Conservation (phyloP, 345 rosid species). For the Populus deltoides region DNA sequence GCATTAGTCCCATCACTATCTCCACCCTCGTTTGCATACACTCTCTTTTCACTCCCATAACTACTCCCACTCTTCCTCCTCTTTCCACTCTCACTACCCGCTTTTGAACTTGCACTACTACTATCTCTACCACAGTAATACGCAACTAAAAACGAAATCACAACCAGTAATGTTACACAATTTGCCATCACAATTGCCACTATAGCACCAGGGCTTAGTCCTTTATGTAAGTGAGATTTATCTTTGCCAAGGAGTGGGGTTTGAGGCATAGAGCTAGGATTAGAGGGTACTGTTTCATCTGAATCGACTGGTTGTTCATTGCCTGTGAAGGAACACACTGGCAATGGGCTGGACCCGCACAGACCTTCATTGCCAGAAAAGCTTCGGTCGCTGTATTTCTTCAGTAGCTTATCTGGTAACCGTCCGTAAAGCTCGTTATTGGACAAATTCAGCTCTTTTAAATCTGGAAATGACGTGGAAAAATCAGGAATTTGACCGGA, state of each 20-base stretch:
- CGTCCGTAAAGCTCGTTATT: slow-evolving; percentile 72
- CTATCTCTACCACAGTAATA: slow-evolving; percentile 58
- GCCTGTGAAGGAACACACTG: slow-evolving; percentile 51
- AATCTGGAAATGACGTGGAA: slow-evolving; percentile 38
- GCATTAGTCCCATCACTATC: slow-evolving; percentile 83
- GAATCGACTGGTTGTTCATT: slow-evolving; percentile 36
- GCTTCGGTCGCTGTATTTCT: slow-evolving; percentile 56
- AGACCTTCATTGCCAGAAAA: slow-evolving; percentile 75
- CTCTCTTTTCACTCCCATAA: slow-evolving; percentile 51
- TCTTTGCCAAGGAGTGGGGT: slow-evolving; percentile 32
- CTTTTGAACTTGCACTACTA: slow-evolving; percentile 32
- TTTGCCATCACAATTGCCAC: slow-evolving; percentile 69
- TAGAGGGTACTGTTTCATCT: slow-evolving; percentile 61
- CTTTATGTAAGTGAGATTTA: slow-evolving; percentile 28
- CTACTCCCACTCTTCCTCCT: slow-evolving; percentile 46
- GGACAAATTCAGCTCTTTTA: slow-evolving; percentile 61
- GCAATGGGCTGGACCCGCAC: slow-evolving; percentile 72
- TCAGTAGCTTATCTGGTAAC: slow-evolving; percentile 50
- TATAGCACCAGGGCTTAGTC: slow-evolving; percentile 55
- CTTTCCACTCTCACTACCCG: slow-evolving; percentile 44
- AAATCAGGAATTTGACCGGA: slow-evolving; percentile 76
- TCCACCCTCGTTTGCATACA: slow-evolving; percentile 41
- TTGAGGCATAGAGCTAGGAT: slow-evolving; percentile 69
- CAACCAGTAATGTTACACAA: slow-evolving; percentile 51
- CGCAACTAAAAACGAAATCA: slow-evolving; percentile 59